These are phyloP conservation scores for Hypoxylon lenormandii DNA, from an alignment of 495 filamentous ascomycete genomes.

Conservation along the genomic window DNA sequence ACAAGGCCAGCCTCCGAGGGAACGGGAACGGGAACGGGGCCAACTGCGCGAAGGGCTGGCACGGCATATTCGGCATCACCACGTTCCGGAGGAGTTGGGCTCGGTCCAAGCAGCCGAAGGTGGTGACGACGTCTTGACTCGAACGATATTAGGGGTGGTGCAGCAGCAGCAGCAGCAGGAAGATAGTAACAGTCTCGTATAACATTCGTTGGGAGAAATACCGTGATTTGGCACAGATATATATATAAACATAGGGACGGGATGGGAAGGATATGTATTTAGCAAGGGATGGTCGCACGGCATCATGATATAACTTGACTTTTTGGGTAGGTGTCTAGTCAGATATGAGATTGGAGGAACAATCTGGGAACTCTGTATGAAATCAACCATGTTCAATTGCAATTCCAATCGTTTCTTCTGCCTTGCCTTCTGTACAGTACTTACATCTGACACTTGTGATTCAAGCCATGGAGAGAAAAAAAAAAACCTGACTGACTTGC, in stretches of 20 bases:
- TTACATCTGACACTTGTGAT: background rate
- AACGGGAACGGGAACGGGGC: conserved; percentile 8
- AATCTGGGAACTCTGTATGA: background rate
- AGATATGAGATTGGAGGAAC: background rate
- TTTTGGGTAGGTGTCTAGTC: no score
- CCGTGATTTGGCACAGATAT: no score
- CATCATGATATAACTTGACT: no score
- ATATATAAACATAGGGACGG: no score
- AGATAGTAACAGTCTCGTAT: no score
- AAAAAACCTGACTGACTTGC: no score
- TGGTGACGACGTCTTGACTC: background rate
- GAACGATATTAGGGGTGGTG: no score
- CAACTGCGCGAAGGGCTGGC: conserved; percentile 22
- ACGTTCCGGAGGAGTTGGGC: conserved; percentile 28
- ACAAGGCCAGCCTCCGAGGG: conserved; percentile 10
- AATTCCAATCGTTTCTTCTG: background rate
- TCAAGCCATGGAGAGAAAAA: no score
- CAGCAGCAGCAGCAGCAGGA: no score
- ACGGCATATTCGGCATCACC: conserved; percentile 30
- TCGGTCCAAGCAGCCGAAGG: conserved; percentile 25
- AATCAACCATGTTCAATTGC: background rate
- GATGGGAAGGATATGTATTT: no score
- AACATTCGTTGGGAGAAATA: no score
- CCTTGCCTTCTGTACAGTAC: background rate
- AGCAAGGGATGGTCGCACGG: no score